Evolutionary conservation across 768 basidiomycete genomes (phyloP).

Genomic region (Lactifluus pinguis): DNA sequence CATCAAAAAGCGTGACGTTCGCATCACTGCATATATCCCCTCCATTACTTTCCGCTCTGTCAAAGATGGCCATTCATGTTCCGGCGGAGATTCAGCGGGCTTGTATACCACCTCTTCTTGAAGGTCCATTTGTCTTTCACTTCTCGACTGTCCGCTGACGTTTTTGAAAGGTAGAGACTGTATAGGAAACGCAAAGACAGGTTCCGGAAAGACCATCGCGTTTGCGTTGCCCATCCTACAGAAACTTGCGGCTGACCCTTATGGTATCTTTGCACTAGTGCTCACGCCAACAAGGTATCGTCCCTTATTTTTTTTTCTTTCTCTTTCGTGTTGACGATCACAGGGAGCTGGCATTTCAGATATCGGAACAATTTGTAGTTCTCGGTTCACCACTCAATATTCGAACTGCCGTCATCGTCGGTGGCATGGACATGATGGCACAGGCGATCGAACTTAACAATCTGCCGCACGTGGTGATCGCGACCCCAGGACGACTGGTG

Average conservation of each 20-base stretch:
- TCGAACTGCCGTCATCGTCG: conserved; percentile 83
- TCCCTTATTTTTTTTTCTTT: neutral
- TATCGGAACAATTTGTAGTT: conserved; percentile 91
- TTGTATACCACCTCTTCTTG: conserved; percentile 80
- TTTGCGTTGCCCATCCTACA: conserved; percentile 95
- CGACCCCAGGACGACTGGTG: conserved; percentile 91
- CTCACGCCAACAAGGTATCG: conserved; percentile 87
- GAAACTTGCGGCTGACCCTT: conserved; percentile 78
- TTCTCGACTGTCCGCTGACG: conserved; percentile 15
- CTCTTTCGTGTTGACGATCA: neutral
- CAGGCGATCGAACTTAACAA: conserved; percentile 82
- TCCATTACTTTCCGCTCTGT: conserved; percentile 54
- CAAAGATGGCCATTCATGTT: conserved; percentile 70
- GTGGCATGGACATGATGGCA: conserved; percentile 97
- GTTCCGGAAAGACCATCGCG: conserved; percentile 95
- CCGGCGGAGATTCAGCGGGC: conserved; percentile 88
- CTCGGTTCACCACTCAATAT: conserved; percentile 76
- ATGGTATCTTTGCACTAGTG: conserved; percentile 88
- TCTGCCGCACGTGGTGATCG: conserved; percentile 88
- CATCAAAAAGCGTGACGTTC: conserved; percentile 33
- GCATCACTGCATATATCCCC: conserved; percentile 49
- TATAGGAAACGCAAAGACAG: conserved; percentile 96
- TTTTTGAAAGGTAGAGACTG: conserved; percentile 72
- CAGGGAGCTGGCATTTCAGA: conserved; percentile 95
- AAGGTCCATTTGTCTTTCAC: conserved; percentile 40